Conservation (phyloP, 208 protist genomes). For the Trypanosoma boissoni region DNA sequence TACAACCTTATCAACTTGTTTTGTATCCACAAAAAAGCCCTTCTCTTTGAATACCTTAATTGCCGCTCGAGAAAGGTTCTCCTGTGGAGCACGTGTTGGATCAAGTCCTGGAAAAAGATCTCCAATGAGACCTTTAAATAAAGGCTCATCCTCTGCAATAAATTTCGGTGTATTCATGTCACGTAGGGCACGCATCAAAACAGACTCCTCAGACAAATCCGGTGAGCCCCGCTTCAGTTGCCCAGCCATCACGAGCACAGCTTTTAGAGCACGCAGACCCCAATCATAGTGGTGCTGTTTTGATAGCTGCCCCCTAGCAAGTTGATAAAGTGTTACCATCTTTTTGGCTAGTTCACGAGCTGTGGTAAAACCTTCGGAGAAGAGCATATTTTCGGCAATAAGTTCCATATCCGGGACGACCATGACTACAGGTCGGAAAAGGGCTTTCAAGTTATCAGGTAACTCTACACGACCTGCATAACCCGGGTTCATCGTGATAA, state of each 20-base stretch:
- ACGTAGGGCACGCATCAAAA: conserved; percentile 98
- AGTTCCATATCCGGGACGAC: conserved; percentile 97
- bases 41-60: conserved; percentile 81
- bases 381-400: conserved; percentile 99
- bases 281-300: conserved; percentile 99
- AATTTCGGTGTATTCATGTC: conserved; percentile 99
- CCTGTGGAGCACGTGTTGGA: conserved; percentile 93
- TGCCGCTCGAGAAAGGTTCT: conserved; percentile 93
- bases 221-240: conserved; percentile 95
- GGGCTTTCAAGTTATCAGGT: conserved; percentile 98
- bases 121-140: conserved; percentile 97
- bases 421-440: conserved; percentile 99
- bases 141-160: conserved; percentile 98
- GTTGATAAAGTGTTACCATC: conserved; percentile 98
- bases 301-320: conserved; percentile 97
- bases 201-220: conserved; percentile 94
- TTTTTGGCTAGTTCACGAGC: conserved; percentile 97
- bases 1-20: conserved; percentile 98
- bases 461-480: conserved; percentile 99
- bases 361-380: conserved; percentile 97
- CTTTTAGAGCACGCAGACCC: conserved; percentile 98
- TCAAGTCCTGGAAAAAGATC: conserved; percentile 98
- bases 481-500: conserved; percentile 99
- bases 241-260: conserved; percentile 98
- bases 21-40: conserved; percentile 73